Evolutionary conservation across 805 yeast species (phyloP), one percentile per base, ranked within the genome.

Genomic region (Saccharomycopsis microspora): DNA sequence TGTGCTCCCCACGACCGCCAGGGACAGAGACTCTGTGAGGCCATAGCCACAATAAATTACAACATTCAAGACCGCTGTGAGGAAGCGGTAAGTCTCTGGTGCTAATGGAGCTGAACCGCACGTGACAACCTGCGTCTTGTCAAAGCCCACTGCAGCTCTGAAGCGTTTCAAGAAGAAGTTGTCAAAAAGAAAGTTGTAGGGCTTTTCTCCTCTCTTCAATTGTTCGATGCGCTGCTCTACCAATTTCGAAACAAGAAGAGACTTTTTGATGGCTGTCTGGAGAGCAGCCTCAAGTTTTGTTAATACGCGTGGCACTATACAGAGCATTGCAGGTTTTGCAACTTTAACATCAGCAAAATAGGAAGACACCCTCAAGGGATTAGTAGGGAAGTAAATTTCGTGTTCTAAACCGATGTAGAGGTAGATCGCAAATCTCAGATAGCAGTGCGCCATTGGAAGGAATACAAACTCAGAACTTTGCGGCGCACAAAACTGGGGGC

Each of bases 11-110:
- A 57, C 57, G 59, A 61, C 56, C 32, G 55, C 64, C 9, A 86
- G 87, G n/a, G 84, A 83, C 65, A 76, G 74, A 3, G 81, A 67
- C 63, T 82, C 90, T 3, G 86, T 78, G 36, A 80, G 68, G 3
- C 90, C 90, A 61, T 82, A 83, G 11, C 90, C 93, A 62, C 82
- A 87, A 49, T 66, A 60, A 43, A 75, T 58, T n/a, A 72, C 67
- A 49, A 74, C 61, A 52, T 75, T 76, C 45, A 84, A 69, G 1
- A 79, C 70, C 10, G 80, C 80, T 57, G 78, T 74, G 62, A 59
- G 80, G 82, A 50, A 67, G 64, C 39, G 80, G 66, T 1, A 27
- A 5, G 40, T 54, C 65, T 69, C 32, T 75, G 63, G 3, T 19
- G 19, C 19, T 19, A 19, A 1, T 2, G 19, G 19, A 19, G 19